A percentile compares a stretch with the other conserved stretches of the same genome.
Conservation (phyloP, 2,329 filamentous ascomycete genomes). For the Claviceps spartinae region DNA sequence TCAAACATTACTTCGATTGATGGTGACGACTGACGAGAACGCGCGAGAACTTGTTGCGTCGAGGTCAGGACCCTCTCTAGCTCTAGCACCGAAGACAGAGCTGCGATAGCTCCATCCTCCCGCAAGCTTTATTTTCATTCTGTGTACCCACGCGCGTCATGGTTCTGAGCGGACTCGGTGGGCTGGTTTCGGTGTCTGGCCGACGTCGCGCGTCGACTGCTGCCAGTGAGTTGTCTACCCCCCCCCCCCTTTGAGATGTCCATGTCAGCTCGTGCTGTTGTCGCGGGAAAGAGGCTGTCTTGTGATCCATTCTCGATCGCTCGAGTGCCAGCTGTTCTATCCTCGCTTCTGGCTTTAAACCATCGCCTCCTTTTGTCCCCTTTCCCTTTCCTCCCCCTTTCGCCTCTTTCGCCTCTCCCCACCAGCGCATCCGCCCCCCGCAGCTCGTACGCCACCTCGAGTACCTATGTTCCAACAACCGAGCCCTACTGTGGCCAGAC, state of each 20-base stretch:
- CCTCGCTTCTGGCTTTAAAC: not conserved
- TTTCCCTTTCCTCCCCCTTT: not conserved
- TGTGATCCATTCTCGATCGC: not conserved
- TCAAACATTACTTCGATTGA: too few species aligned
- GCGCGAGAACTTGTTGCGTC: too few species aligned
- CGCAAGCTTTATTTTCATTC: not conserved
- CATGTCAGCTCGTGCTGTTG: too few species aligned
- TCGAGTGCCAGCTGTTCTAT: not conserved
- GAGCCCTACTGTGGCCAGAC: not conserved
- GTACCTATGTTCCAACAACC: not conserved
- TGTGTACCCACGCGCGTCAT: conserved; percentile 10
- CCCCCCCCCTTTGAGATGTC: not conserved
- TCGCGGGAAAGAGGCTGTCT: too few species aligned
- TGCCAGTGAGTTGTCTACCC: conserved; percentile 11
- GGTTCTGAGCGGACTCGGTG: conserved; percentile 16
- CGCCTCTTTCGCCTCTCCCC: not conserved
- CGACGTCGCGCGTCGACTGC: conserved; percentile 18
- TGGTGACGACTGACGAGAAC: too few species aligned
- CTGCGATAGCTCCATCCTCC: not conserved
- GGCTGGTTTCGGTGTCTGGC: conserved; percentile 17
- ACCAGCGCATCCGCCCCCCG: not conserved
- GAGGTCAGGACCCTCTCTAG: too few species aligned
- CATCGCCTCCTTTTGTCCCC: not conserved
- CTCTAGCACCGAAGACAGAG: not conserved
- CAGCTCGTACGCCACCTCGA: not conserved